phyloP scores from a whole-genome alignment of 176 grass and related monocot species.

The Poa pratensis region DNA sequence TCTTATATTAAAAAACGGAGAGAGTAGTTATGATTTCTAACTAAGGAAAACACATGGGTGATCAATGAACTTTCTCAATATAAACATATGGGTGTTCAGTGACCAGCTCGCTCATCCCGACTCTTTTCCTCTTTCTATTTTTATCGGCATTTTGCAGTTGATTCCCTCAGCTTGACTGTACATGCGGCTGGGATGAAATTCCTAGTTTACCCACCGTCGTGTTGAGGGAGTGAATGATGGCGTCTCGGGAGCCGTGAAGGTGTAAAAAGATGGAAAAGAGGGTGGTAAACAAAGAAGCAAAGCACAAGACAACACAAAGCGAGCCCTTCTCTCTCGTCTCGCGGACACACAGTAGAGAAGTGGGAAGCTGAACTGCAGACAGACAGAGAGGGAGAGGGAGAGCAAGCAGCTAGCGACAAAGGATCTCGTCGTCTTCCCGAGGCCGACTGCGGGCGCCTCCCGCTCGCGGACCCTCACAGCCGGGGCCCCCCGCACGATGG shows the following conservation, averaged over 20 bases:
- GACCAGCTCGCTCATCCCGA: too few species aligned
- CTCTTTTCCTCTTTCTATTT: too few species aligned
- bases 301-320: conserved; percentile 27
- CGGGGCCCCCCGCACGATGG: conserved; percentile 51
- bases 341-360: background rate
- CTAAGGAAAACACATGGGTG: background rate
- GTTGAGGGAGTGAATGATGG: conserved; percentile 70
- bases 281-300: conserved; percentile 38
- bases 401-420: conserved; percentile 36
- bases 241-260: conserved; percentile 51
- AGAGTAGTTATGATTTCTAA: too few species aligned
- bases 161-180: background rate
- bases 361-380: background rate
- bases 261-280: conserved; percentile 3
- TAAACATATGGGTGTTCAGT: background rate
- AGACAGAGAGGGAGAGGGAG: background rate
- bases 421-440: conserved; percentile 14
- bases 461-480: conserved; percentile 3
- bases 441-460: background rate
- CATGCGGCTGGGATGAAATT: background rate
- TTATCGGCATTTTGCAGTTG: background rate
- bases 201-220: conserved; percentile 47
- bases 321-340: background rate
- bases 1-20: too few species aligned
- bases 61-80: background rate